Base-by-base conservation (phyloP, 2,329 filamentous ascomycete species). In the Rosellinia necatrix region DNA sequence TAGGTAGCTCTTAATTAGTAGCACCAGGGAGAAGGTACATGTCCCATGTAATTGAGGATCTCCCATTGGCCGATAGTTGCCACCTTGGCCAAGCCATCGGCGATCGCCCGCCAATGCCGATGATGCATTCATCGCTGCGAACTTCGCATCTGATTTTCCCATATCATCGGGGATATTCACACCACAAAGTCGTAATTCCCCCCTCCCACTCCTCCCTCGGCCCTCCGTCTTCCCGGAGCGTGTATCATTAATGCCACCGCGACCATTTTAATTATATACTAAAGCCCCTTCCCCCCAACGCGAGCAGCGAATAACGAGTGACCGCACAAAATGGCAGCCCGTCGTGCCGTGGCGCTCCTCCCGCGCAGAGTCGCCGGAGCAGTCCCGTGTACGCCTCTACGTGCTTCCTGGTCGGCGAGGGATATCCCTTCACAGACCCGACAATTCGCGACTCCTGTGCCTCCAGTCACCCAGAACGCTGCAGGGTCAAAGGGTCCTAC, bases 391-490 rank as follows among this genome's bases (percentile, higher is more conserved):
- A 62, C 66, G 38, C 63, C 64, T 35, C 10, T 62, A 44, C 63
- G 66, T 44, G 53, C 56, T 53, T 59, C 60, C 29, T 60, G 61
- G 53, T 41, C 64, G 22, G 60, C 64, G 10, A 63, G 48, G 52
- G 51, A 66, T 61, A 58, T 56, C 32, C 19, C 51, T 68, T 71
- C 73, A 62, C 71, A 75, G 74, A 78, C 64, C 52, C 73, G 80
- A 65, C 72, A 71, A 41, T 75, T 82, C 64, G 88, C 87, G 25
- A 88, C 85, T 12, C 78, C 81, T 15, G 85, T 84, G 4, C 89
- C 90, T 9, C 90, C 91, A 6, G 91, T 94, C 19, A 92, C 90
- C 0, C 91, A 96, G 72, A 82, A 91, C 81, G 80, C 83, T 6
- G 83, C 83, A 1, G 84, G 82, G 10, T 82, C 81, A 37, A 81